Evolutionary conservation across 1,284 basidiomycete genomes (phyloP), one percentile per base, ranked within the genome.

Genomic region (Sanghuangporus baumii): DNA sequence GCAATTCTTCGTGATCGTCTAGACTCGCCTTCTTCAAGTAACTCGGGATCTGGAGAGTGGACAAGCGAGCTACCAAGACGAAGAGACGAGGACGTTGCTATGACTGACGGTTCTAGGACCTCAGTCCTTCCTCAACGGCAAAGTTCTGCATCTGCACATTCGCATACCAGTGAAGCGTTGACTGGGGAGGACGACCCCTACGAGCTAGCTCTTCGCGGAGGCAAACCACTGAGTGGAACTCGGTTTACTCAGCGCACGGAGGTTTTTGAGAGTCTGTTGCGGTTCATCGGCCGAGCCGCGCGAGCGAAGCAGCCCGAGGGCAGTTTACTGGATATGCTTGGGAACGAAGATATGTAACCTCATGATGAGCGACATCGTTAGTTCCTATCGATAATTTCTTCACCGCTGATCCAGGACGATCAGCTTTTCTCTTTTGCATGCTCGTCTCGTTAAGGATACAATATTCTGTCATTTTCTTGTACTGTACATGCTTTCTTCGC

Each of bases 261-360:
- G 62, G 79, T 89, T 59, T 92, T 91, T 71, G 87, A 91, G 70
- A 72, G 72, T 46, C 68, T 93, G 61, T 72, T 91, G 74, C 77
- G 74, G 66, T 89, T 86, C 71, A 77, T 92, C 11, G 78, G 79
- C 16, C 78, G 81, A 55, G 77, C 80, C 18, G 82, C 81, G 61
- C 89, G 86, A 72, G 52, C 20, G 23, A 52, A 43, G 31, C 82
- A 92, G 71, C 90, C 89, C 2, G 70, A 72, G 2, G 81, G 78
- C 38, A 81, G 79, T 64, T 72, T 88, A 67, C 69, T 85, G 69
- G 81, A 87, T 71, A 71, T 86, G 11, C 43, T 64, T 26, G 58
- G 54, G 20, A 58, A 52, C 52, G 55, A 50, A 34, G 57, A 59
- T 20, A 3, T 43, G 47, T 48, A 37, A 50, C 8, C 36, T 20